Evolutionary conservation across 2,329 filamentous ascomycete genomes (phyloP), one percentile per base, ranked within the genome.

Genomic region (Magnaporthiopsis incrustans): DNA sequence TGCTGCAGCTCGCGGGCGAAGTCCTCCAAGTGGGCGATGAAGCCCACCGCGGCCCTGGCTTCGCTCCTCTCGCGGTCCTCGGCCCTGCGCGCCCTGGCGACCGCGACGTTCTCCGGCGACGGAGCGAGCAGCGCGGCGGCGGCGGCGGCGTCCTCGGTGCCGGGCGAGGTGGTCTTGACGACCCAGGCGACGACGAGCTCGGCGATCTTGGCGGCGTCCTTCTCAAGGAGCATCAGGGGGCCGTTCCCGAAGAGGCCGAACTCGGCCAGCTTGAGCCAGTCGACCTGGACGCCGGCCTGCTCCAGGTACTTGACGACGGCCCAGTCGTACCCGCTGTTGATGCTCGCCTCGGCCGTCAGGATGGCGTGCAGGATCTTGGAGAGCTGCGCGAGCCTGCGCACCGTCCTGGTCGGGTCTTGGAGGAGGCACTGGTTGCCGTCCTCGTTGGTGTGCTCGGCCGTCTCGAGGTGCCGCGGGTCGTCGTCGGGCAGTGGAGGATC

Each of bases 291-390:
- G 0, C 84, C 83, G 2, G 79, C 82, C 69, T 87, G 84, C 63
- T 71, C 68, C 69, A 87, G 69, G 69, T 81, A 87, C 15, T 71
- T 66, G 1, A 81, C 78, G 0, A 80, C 84, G 50, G 82, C 84
- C 71, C 82, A 80, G 67, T 88, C 85, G 66, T 81, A 87, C 12
- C 74, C 71, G 2, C 75, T 73, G 70, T 87, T 85, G n/a, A 77
- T 79, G 62, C 81, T 82, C 3, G 84, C 79, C 64, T 85, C 80
- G 0, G 75, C 75, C 0, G 82, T 85, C 32, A 85, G 68, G 22
- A 86, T 66, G 1, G 82, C 71, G 6, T 82, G 78, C 0, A 78
- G 79, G 7, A 85, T 75, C 22, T 75, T 74, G 2, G 71, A 69
- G 10, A 88, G 71, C 38, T 85, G 81, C 7, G 72, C 70, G 18